phyloP scores from a whole-genome alignment of 2,329 filamentous ascomycete genomes.

The Sarocladiaceae sp. region DNA sequence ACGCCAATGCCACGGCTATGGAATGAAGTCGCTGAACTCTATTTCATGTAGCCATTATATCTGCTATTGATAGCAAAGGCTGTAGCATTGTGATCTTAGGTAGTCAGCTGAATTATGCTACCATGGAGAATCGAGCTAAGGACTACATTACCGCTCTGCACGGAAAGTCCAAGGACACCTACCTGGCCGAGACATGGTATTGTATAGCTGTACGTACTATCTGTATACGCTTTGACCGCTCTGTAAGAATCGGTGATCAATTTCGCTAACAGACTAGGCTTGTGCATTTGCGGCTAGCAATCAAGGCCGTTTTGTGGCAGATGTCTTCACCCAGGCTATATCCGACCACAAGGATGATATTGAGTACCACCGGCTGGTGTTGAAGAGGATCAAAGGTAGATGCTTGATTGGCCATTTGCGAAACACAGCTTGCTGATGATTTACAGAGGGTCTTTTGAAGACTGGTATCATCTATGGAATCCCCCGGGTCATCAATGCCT shows the following conservation, averaged over 20 bases:
- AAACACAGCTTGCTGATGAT: background rate
- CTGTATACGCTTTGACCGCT: too few species aligned
- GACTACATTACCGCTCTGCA: slow-evolving; percentile 13
- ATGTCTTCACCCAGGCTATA: slow-evolving; percentile 14
- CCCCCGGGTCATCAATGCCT: slow-evolving; percentile 22
- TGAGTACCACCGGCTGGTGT: slow-evolving; percentile 13
- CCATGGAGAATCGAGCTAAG: slow-evolving; percentile 12
- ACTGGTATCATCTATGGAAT: slow-evolving; percentile 23
- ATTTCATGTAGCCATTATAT: too few species aligned
- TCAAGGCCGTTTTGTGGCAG: slow-evolving; percentile 15
- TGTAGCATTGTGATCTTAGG: background rate
- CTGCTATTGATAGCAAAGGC: too few species aligned
- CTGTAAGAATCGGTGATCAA: too few species aligned
- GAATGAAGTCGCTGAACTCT: too few species aligned
- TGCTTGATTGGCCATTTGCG: background rate
- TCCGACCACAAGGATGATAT: slow-evolving; percentile 8
- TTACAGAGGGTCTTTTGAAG: slow-evolving; percentile 18
- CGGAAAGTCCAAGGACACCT: slow-evolving; percentile 6
- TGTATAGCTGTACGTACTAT: slow-evolving; percentile 12
- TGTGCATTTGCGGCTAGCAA: slow-evolving; percentile 17
- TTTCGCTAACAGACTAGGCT: slow-evolving; percentile 10
- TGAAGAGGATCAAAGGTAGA: slow-evolving; percentile 14
- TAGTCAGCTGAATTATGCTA: background rate
- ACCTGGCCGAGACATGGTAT: slow-evolving; percentile 15
- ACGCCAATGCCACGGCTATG: too few species aligned